Percentiles rank a stretch among this genome's conserved stretches.
Conservation (phyloP, 2,329 filamentous ascomycete species). For the Apiospora sp. region DNA sequence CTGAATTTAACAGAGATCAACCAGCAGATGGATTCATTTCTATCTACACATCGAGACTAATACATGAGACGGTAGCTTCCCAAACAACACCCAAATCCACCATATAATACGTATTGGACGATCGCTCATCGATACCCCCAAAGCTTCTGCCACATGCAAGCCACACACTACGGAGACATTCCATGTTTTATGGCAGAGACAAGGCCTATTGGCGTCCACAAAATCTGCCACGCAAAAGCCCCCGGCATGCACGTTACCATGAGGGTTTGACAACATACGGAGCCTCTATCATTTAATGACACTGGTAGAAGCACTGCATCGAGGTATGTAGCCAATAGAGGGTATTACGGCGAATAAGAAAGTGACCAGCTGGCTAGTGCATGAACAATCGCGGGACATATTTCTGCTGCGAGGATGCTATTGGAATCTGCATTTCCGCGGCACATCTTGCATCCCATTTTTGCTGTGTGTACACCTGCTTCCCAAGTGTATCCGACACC, state of each 20-base stretch:
- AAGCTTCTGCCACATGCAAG: not conserved
- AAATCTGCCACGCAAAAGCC: not conserved
- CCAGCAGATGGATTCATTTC: not conserved
- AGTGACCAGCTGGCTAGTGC: not conserved
- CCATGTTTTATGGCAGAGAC: not conserved
- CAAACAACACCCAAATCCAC: not conserved
- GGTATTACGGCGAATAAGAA: not conserved
- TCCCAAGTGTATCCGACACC: not conserved
- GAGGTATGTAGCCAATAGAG: not conserved
- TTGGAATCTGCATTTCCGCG: constrained; percentile 3
- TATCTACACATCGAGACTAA: not conserved
- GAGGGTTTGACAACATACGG: not conserved
- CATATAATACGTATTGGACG: not conserved
- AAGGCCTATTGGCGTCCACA: not conserved
- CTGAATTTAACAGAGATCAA: not conserved
- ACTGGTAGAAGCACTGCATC: not conserved
- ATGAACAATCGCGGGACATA: not conserved
- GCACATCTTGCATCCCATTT: not conserved
- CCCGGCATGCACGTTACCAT: not conserved
- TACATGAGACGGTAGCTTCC: not conserved
- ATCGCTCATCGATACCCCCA: not conserved
- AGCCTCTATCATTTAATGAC: not conserved
- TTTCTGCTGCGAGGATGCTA: not conserved
- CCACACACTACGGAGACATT: not conserved
- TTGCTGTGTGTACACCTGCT: not conserved